phyloP scores from a whole-genome alignment of 2,329 filamentous ascomycete genomes.

The Botrytis paeoniae region DNA sequence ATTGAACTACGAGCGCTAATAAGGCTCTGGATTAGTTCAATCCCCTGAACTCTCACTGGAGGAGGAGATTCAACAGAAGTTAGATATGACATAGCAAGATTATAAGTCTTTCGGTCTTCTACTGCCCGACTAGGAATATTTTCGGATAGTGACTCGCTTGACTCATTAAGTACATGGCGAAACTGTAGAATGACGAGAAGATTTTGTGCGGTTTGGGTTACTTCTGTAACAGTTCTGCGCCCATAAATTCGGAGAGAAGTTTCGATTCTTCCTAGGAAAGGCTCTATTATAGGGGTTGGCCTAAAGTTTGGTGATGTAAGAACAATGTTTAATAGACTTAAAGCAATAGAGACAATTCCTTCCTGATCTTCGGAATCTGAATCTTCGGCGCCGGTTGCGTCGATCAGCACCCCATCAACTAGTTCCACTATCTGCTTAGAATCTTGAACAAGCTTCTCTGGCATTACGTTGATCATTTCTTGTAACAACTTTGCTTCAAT shows the following conservation, averaged over 20 bases:
- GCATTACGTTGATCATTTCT: conserved; percentile 60
- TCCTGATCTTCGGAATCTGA: conserved; percentile 45
- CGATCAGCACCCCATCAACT: conserved; percentile 54
- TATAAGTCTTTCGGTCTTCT: conserved; percentile 61
- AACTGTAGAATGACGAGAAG: conserved; percentile 55
- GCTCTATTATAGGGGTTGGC: conserved; percentile 43
- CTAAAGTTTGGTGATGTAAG: conserved; percentile 57
- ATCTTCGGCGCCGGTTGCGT: conserved; percentile 21
- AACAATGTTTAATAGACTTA: conserved; percentile 61
- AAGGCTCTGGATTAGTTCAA: conserved; percentile 58
- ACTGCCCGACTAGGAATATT: conserved; percentile 45
- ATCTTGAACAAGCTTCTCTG: conserved; percentile 60
- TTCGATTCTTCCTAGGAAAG: conserved; percentile 47
- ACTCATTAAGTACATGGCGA: conserved; percentile 51
- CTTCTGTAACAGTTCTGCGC: conserved; percentile 41
- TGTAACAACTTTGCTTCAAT: conserved; percentile 61
- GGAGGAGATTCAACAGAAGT: conserved; percentile 59
- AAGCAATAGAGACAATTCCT: conserved; percentile 50
- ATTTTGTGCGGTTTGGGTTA: conserved; percentile 55
- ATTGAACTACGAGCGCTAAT: conserved; percentile 54
- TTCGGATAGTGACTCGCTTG: conserved; percentile 14
- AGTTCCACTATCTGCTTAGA: conserved; percentile 65
- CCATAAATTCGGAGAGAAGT: conserved; percentile 46
- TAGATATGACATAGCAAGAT: conserved; percentile 62
- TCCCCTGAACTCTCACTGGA: conserved; percentile 63